Base-by-base conservation (phyloP, 352 stramenopile genomes). In the Phytophthora chlamydospora region DNA sequence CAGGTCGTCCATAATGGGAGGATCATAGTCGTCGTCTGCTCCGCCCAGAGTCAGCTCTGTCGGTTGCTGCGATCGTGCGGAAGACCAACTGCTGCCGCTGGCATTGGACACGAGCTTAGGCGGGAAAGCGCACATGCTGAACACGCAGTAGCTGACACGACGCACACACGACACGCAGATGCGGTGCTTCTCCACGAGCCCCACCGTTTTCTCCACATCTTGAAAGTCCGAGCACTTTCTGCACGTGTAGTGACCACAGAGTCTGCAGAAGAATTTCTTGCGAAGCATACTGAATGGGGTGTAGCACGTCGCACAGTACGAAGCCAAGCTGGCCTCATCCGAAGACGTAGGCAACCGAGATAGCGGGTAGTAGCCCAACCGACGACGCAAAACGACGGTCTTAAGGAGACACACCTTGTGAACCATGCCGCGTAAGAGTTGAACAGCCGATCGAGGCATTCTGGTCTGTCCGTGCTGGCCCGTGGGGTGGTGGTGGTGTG, bases 231-330 rank as follows among this genome's bases (percentile, higher is more conserved):
- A 84, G 65, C 80, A 90, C 58, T 83, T 85, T 50, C 69, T 52
- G 39, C 80, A 90, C 5, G 69, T 78, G 48, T 82, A 84, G 47
- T 81, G 67, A 13, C 68, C 66, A 57, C 80, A 90, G 9, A 88
- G 36, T 24, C 76, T 63, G 67, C 80, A 90, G 14, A 88, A 84
- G 48, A 85, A 56, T 46, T 68, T 75, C 44, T 71, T 74, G 8
- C 78, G 74, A 16, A 87, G 58, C 48, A 88, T 68, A 12, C 55
- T 71, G 43, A 88, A 88, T 7, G 74, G 65, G 7, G 40, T 61
- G 29, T 66, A 72, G 58, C 78, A 88, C 14, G 71, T 59, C 17
- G 72, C 68, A 35, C 80, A 90, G n/a, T 70, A 79, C 47, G 41
- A 50, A 9, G 65, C 70, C 48, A 66, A 60, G 21, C 48, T 58